These are phyloP conservation scores for Aspergillus tanneri DNA, from an alignment of 2,329 filamentous ascomycete genomes.

Conservation along the genomic window DNA sequence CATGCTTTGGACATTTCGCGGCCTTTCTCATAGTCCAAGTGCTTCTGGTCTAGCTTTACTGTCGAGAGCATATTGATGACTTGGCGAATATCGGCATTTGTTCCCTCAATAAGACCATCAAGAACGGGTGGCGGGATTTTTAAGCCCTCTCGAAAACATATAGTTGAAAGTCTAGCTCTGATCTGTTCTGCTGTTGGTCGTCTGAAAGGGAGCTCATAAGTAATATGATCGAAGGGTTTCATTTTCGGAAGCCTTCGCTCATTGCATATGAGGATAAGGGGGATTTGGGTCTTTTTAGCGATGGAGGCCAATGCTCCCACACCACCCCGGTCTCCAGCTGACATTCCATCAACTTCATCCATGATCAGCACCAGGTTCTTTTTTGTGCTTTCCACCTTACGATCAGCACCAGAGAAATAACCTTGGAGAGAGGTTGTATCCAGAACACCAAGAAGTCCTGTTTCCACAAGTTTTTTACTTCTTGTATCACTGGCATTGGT, in stretches of 20 bases:
- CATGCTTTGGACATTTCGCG: slow-evolving; percentile 96
- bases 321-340: slow-evolving; percentile 90
- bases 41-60: slow-evolving; percentile 78
- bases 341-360: slow-evolving; percentile 99
- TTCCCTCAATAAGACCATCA: slow-evolving; percentile 92
- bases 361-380: slow-evolving; percentile 96
- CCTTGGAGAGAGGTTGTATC: slow-evolving; percentile 91
- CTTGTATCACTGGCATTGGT: slow-evolving; percentile 93
- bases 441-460: slow-evolving; percentile 81
- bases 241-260: slow-evolving; percentile 91
- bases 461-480: slow-evolving; percentile 94
- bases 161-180: slow-evolving; percentile 87
- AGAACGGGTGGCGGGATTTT: slow-evolving; percentile 81
- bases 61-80: slow-evolving; percentile 99
- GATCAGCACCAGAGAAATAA: slow-evolving; percentile 82
- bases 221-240: slow-evolving; percentile 90
- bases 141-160: slow-evolving; percentile 86
- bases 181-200: slow-evolving; percentile 90
- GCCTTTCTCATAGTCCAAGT: slow-evolving; percentile 78
- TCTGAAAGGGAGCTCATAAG: slow-evolving; percentile 82
- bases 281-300: slow-evolving; percentile 91
- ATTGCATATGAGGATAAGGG: slow-evolving; percentile 97
- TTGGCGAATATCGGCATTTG: slow-evolving; percentile 91
- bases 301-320: slow-evolving; percentile 91
- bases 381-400: slow-evolving; percentile 74